Conservation (phyloP, 148 eudicot species). For the Selenicereus undatus region DNA sequence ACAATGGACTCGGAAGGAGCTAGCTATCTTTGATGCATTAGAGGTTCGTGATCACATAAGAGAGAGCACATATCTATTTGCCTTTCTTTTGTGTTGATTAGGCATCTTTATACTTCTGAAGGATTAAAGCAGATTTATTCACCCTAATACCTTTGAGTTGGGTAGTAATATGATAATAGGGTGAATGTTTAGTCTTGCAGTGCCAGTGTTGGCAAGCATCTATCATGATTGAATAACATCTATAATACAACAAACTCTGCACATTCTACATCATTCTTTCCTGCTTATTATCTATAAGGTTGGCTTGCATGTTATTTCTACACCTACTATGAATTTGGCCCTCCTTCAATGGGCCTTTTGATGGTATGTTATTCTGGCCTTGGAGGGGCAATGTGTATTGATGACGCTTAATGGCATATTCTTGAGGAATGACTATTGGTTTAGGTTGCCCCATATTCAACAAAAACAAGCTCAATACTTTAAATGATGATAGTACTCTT, state of each 20-base stretch:
- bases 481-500: background rate
- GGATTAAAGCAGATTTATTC: background rate
- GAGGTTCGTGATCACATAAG: background rate
- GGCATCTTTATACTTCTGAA: background rate
- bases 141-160: background rate
- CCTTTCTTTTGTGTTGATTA: background rate
- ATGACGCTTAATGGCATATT: background rate
- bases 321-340: background rate
- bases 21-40: background rate
- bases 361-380: background rate
- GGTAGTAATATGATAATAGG: background rate
- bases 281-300: background rate
- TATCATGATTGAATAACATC: background rate
- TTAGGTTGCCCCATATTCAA: background rate
- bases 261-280: no score
- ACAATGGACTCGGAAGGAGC: background rate
- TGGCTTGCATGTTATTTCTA: background rate
- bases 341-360: background rate
- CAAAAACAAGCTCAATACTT: background rate
- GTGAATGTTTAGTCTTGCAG: background rate
- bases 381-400: background rate
- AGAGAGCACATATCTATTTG: background rate
- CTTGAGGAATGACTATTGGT: background rate
- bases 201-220: background rate
- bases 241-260: background rate